Evolutionary conservation across 129 eudicot genomes (phyloP), one percentile per base, ranked within the genome.

Genomic region (Deinandra increscens): DNA sequence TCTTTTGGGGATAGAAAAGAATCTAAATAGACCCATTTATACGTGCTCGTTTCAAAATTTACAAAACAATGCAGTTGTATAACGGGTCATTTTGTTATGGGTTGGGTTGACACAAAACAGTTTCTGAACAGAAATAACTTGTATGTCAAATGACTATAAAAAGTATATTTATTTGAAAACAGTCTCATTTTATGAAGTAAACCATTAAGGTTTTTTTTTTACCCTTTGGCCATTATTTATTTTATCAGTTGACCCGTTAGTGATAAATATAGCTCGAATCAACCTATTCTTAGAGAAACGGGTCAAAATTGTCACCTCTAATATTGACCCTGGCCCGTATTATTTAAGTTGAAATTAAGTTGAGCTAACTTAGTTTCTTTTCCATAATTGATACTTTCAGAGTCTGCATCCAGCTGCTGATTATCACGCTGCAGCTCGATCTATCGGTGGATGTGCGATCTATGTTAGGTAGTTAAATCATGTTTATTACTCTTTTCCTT

Each of bases 351-450:
- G n/a, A 7, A 18, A 11, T 19, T 13, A 20, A 11, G 13, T 12
- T 15, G 39, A 51, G 70, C 64, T 39, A 49, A 66, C 31, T 38
- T 79, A 0, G 13, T 49, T 39, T 68, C 31, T 66, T 14, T 31
- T 59, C 8, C 7, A 67, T 14, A 20, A 76, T 46, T 8, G 37
- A 9, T 68, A 29, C 18, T n/a, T 82, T 29, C 95, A 93, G 98
- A 83, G 92, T 78, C 83, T 84, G 49, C 98, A 93, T 79, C 95
- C 95, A 4, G 87, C 96, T 75, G 98, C 96, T 50, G 95, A 93
- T 39, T 93, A 88, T 80, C 98, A 92, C 58, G 96, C 91, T 61
- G 98, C 96, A 11, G 98, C 96, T 64, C 75, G 98, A 65, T 81
- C 98, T 10, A 75, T 92, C 26, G 98, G 98, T 51, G 98, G 98